Evolutionary conservation across 768 basidiomycete species (phyloP), one percentile per base, ranked within the genome.

Genomic region (Suillus luteus): DNA sequence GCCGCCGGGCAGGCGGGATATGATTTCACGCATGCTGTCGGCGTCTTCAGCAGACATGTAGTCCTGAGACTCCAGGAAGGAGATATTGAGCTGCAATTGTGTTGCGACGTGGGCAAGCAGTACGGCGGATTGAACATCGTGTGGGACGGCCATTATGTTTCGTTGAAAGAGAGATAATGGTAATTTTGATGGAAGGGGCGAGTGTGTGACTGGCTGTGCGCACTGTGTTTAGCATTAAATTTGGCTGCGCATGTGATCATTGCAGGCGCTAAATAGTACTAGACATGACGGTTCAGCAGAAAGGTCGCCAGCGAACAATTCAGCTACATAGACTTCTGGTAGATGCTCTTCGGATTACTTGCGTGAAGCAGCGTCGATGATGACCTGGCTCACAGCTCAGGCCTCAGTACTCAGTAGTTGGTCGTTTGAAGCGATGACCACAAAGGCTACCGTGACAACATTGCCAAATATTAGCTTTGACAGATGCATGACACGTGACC

Each of bases 81-180:
- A 75, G 31, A 90, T 77, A 63, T 88, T 83, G 55, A 79, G 75
- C 67, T 85, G 80, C 55, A 88, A 78, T 67, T 86, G 86, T 59
- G 80, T 79, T 60, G 87, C 72, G 63, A 90, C 75, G 68, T 88
- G 90, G 1, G 83, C 79, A 2, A 91, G 78, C 43, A 89, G 78
- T 37, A 85, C 86, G 6, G 80, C 69, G 1, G 70, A 64, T 43
- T 74, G 71, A 37, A 66, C 65, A 54, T 78, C 69, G 9, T 68
- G 69, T 31, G 72, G 60, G 43, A 51, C 38, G 3, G 73, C 65
- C 74, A 76, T 75, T 4, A 40, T 63, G 31, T 31, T 22, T 12
- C 19, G n/a, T n/a, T 49, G 37, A 15, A 35, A 40, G 40, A 41
- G 46, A 19, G 62, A 48, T 59, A 6, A 38, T 24, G 43, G 55